phyloP scores from a whole-genome alignment of 352 stramenopile species.

The Pythium myriotylum region DNA sequence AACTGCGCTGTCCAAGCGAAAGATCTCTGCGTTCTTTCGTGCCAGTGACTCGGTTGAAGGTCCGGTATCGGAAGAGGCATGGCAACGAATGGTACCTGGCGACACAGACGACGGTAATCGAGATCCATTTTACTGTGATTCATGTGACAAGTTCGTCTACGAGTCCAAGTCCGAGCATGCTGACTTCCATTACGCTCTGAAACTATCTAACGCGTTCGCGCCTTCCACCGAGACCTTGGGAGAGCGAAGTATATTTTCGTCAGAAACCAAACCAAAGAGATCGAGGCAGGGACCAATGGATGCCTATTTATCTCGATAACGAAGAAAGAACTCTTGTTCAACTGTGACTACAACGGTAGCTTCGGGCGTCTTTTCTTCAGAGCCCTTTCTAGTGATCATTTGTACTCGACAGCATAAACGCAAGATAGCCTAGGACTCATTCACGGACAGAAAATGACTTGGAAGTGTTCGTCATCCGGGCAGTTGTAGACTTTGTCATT shows the following conservation, averaged over 20 bases:
- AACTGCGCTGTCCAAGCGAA: slow-evolving; percentile 32
- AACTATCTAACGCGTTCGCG: slow-evolving; percentile 22
- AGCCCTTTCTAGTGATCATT: slow-evolving; percentile 9
- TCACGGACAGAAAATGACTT: slow-evolving; percentile 38
- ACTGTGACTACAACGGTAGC: too few relatives aligned
- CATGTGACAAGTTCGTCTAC: slow-evolving; percentile 33
- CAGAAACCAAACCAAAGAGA: slow-evolving; percentile 7
- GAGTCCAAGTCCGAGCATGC: slow-evolving; percentile 25
- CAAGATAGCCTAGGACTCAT: too few relatives aligned
- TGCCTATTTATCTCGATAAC: slow-evolving; percentile 22
- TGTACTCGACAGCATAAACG: not conserved
- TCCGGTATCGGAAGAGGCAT: not conserved
- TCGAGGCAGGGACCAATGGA: slow-evolving; percentile 24
- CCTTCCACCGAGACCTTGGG: not conserved
- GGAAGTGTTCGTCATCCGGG: slow-evolving; percentile 33
- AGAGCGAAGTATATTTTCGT: not conserved
- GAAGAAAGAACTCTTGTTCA: not conserved
- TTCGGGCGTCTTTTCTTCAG: too few relatives aligned
- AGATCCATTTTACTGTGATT: slow-evolving; percentile 28
- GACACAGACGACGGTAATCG: too few relatives aligned
- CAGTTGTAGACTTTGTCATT: slow-evolving; percentile 38
- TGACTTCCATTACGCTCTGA: slow-evolving; percentile 30
- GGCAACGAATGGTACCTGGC: too few relatives aligned
- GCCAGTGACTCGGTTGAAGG: not conserved
- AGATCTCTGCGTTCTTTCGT: slow-evolving; percentile 67